Conservation (phyloP, 208 protist species). For the Borovskyia barvae region DNA sequence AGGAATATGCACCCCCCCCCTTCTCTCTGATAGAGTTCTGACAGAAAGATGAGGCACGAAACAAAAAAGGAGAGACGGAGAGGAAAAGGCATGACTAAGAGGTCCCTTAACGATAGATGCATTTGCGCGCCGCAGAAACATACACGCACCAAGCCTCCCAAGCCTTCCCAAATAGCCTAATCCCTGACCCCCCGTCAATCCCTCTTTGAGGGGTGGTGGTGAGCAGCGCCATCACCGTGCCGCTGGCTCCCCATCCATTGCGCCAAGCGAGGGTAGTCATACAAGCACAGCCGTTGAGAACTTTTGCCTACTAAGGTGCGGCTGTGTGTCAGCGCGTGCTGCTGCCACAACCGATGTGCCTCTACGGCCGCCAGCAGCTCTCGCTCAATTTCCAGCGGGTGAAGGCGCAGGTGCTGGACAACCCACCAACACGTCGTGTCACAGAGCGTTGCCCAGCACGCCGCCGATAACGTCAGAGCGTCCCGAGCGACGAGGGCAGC, state of each 20-base stretch:
- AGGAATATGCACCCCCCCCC: no score
- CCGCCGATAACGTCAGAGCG: constrained; percentile 54
- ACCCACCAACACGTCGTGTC: constrained; percentile 34
- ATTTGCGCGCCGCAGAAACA: no score
- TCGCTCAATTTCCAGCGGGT: constrained; percentile 53
- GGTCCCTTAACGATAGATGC: neutral
- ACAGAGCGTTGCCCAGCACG: constrained; percentile 63
- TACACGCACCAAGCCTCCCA: no score
- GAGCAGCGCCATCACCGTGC: no score
- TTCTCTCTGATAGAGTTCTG: neutral
- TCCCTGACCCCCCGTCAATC: no score
- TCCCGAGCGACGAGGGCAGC: constrained; percentile 59
- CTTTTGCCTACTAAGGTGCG: constrained; percentile 32
- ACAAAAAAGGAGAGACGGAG: neutral
- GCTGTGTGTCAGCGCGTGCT: constrained; percentile 4
- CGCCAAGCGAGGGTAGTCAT: constrained; percentile 21
- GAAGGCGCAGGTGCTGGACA: constrained; percentile 27
- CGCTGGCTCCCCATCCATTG: neutral
- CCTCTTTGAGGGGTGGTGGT: no score
- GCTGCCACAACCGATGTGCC: constrained; percentile 42
- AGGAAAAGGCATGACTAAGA: neutral
- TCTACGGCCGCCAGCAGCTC: constrained; percentile 55
- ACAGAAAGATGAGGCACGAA: neutral
- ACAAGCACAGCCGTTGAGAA: constrained; percentile 7
- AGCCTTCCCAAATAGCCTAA: no score